phyloP scores from a whole-genome alignment of 2,329 filamentous ascomycete genomes.

The Massarina eburnea region DNA sequence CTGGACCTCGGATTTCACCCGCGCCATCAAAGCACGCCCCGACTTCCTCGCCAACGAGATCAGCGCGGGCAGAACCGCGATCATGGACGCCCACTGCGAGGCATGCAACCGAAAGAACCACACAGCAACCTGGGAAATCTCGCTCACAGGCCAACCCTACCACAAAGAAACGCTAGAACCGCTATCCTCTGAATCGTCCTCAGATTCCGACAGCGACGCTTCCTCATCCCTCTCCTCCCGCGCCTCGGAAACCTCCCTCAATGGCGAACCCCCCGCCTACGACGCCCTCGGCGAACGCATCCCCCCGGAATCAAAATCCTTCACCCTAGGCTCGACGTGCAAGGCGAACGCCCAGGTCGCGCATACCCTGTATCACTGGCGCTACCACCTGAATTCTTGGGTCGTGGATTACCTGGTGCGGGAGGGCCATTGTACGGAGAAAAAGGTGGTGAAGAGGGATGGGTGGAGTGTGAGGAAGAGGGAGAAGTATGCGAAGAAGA shows the following conservation, averaged over 20 bases:
- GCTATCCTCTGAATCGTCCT: constrained; percentile 48
- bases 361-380: constrained; percentile 76
- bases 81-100: constrained; percentile 55
- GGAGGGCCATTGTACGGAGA: constrained; percentile 59
- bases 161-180: constrained; percentile 66
- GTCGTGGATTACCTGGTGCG: constrained; percentile 63
- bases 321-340: constrained; percentile 49
- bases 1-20: constrained; percentile 69
- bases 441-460: constrained; percentile 63
- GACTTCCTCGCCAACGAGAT: constrained; percentile 48
- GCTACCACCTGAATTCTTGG: constrained; percentile 70
- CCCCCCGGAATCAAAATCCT: constrained; percentile 29
- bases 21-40: constrained; percentile 66
- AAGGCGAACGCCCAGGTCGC: constrained; percentile 67
- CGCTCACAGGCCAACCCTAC: constrained; percentile 68
- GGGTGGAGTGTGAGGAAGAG: constrained; percentile 62
- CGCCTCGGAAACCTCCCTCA: constrained; percentile 18
- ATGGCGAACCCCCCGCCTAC: constrained; percentile 28
- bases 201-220: constrained; percentile 18
- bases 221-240: constrained; percentile 26
- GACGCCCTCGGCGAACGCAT: constrained; percentile 30
- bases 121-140: constrained; percentile 65
- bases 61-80: constrained; percentile 7
- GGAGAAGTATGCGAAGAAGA: constrained; percentile 61
- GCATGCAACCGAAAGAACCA: constrained; percentile 72